A percentile compares a stretch with the other conserved stretches of the same genome.
These are phyloP conservation scores for Backusella macrospora DNA, from an alignment of 192 early-diverging fungal species.

Conservation along the genomic window DNA sequence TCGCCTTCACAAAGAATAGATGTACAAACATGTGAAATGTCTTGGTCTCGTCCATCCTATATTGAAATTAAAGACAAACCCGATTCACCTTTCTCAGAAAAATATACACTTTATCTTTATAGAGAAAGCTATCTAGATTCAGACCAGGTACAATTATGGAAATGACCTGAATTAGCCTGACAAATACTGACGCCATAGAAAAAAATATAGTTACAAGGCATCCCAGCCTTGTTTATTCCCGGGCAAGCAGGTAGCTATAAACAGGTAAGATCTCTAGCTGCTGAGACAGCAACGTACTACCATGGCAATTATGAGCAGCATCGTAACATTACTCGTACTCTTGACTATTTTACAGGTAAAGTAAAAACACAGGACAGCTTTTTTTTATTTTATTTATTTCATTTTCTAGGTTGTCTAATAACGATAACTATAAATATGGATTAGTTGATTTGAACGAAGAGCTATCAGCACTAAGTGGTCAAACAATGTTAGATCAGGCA, in stretches of 20 bases:
- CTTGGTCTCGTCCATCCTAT: conserved; percentile 55
- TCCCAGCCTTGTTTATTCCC: conserved; percentile 91
- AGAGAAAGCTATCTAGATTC: conserved; percentile 61
- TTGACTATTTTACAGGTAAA: conserved; percentile 62
- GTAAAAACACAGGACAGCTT: not conserved
- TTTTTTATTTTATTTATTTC: not conserved
- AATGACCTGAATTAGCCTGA: not conserved
- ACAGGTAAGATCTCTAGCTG: conserved; percentile 85
- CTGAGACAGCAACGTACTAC: conserved; percentile 61
- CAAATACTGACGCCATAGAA: not conserved
- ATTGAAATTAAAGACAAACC: conserved; percentile 39
- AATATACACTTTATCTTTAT: conserved; percentile 79
- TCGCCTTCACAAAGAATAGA: conserved; percentile 42
- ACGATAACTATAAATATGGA: not conserved
- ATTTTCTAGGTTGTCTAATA: conserved; percentile 4
- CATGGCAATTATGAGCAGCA: conserved; percentile 36
- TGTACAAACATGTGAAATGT: conserved; percentile 48
- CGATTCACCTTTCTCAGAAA: conserved; percentile 56
- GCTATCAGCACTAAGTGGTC: conserved; percentile 84
- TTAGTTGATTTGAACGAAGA: conserved; percentile 86
- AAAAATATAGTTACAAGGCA: conserved; percentile 51
- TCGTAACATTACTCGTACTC: conserved; percentile 19
- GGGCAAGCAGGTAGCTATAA: conserved; percentile 94
- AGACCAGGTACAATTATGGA: conserved; percentile 25
- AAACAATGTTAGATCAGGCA: conserved; percentile 80